These are phyloP conservation scores for Lachancea sp. DNA, from an alignment of 805 yeast species.

Conservation along the genomic window DNA sequence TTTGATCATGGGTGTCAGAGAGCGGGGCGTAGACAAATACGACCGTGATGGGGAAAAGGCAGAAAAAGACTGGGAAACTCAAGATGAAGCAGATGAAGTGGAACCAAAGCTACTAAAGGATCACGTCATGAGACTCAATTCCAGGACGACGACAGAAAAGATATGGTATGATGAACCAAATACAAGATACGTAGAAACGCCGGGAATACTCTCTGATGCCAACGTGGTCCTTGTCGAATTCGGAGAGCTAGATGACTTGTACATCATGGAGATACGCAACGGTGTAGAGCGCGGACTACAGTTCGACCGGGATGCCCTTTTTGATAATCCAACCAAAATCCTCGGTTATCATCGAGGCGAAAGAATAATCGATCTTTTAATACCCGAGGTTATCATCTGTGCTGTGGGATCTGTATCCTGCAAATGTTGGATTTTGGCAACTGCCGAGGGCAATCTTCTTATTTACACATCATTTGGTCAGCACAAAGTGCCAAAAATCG, in stretches of 20 bases:
- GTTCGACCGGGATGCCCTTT: constrained; percentile 30
- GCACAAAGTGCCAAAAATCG: constrained; percentile 36
- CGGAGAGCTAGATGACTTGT: constrained; percentile 27
- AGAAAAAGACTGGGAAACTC: constrained; percentile 18
- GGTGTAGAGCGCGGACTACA: constrained; percentile 34
- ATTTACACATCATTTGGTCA: constrained; percentile 32
- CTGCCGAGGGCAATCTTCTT: constrained; percentile 36
- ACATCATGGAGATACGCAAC: constrained; percentile 30
- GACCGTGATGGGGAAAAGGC: constrained; percentile 11
- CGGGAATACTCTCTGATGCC: constrained; percentile 26
- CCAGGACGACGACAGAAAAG: constrained; percentile 23
- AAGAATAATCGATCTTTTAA: constrained; percentile 37
- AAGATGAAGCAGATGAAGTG: constrained; percentile 23
- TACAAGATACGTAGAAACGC: constrained; percentile 24
- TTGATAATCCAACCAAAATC: constrained; percentile 36
- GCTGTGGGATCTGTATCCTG: constrained; percentile 43
- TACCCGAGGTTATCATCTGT: constrained; percentile 35
- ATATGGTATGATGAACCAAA: constrained; percentile 30
- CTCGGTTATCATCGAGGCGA: constrained; percentile 34
- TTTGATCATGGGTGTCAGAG: constrained; percentile 51
- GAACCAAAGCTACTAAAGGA: constrained; percentile 19
- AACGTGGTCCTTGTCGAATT: constrained; percentile 30
- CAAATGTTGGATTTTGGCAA: constrained; percentile 41
- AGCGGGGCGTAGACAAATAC: constrained; percentile 31
- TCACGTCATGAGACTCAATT: constrained; percentile 16